Base-by-base conservation (phyloP, 345 rosid genomes). In the Draba incana region DNA sequence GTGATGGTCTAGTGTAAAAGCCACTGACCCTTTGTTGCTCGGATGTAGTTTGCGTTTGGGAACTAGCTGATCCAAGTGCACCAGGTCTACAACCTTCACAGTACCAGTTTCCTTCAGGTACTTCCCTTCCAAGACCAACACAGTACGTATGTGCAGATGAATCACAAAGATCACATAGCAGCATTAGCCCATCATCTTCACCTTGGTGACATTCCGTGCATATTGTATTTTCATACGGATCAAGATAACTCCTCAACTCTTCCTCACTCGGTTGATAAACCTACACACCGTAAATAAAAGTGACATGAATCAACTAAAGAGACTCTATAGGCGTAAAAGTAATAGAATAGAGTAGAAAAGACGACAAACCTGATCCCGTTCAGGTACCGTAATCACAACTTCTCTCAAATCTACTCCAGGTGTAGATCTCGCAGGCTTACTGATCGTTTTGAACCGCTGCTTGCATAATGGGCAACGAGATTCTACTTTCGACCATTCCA, bases 21-120 rank as follows among this genome's bases (percentile, higher is more conserved):
- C 74, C 75, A 75, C 54, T 69, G 56, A 74, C 78, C 76, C 90
- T 78, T 61, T 79, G 96, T 64, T 81, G 87, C 48, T 84, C 77
- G 6, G 82, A 76, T 47, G 71, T 46, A 56, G 77, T 81, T 47
- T 77, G 92, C 16, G 83, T 52, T 24, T 75, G 91, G 73, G 92
- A 73, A 77, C 86, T 86, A 61, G 86, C 81, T 43, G 96, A 84
- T 68, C 87, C 99, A 39, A 82, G 81, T 69, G 96, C 93, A 64
- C 76, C 87, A 13, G 89, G 98, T 70, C 88, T 85, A 69, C 99
- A 95, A 70, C 81, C 99, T 59, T 95, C 88, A 66, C 99, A 95
- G 69, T 95, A 95, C 99, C 99, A 95, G 81, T 89, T 95, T 41
- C 98, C 99, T 57, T 86, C 98, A 4, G 99, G 99, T 6, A 95